Base-by-base conservation (phyloP, 2,329 filamentous ascomycete species). In the Aspergillus fijiensis region DNA sequence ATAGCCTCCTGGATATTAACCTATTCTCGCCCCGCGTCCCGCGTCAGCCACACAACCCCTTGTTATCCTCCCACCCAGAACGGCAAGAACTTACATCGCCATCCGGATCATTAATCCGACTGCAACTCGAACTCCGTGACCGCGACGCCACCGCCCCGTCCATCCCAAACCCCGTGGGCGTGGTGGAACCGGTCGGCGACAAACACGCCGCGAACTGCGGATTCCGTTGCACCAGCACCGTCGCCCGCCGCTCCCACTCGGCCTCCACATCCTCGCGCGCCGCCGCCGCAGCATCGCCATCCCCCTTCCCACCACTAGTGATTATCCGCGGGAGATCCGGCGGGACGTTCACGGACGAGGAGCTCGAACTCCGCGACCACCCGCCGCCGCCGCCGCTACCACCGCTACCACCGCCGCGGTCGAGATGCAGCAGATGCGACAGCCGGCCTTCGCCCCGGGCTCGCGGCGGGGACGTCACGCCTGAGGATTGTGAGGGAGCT, bases 1-100 rank as follows among this genome's bases (percentile, higher is more conserved):
- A 99, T 99, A n/a, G 95, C 95, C 77, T 96, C 89, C 77, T 97
- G 94, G 60, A 99, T 96, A 75, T 91, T 88, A 60, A 72, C 59
- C 76, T 79, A 64, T 57, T 48, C 16, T 7, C n/a, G 11, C 59
- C 62, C 54, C 64, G 3, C 23, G 23, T 23, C 23, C 27, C 27
- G 7, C 45, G 50, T 49, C 21, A 23, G n/a, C 25, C 21, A 21
- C 23, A 12, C 27, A 19, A 47, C 51, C 12, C 48, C 25, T 25
- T 33, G 12, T 25, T 31, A 12, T 45, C 16, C 27, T 12, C 42
- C 42, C 16, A 19, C 31, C 16, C 11, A 16, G 4, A 16, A 1
- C 23, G 23, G 3, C 16, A 12, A 12, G 16, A 11, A 65, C 73
- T 57, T 70, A 78, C 76, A 73, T 79, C 76, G 57, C 70, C 70